Evolutionary conservation across 441 rosid genomes (phyloP), one percentile per base, ranked within the genome.

Genomic region (Kokia cookei): DNA sequence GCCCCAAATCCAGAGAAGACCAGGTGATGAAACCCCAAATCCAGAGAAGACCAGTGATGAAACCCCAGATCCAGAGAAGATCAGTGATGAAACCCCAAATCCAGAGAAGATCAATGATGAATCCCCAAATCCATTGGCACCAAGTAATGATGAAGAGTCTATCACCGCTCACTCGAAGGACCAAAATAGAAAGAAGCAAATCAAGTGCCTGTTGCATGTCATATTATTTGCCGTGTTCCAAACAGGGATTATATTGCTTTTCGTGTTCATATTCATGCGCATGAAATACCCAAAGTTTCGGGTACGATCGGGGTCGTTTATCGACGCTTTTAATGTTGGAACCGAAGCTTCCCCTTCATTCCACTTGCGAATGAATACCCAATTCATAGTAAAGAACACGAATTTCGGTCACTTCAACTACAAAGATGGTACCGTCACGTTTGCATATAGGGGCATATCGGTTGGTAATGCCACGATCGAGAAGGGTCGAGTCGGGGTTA

Each of bases 331-430:
- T 29, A 0, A 42, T 1, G 22, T 71, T 2, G 74, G 65, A 55
- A 71, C 64, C 19, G 37, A 57, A 32, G 53, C 51, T 24, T 51
- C 29, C 19, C 76, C 79, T 24, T 73, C 62, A 27, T 76, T 72
- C 63, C 32, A 76, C 9, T 5, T 76, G 32, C 61, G 67, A 11
- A 53, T 80, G 64, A 48, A 69, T 14, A 50, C 73, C 13, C 58
- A 73, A 29, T 62, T 80, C 48, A 65, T 43, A 4, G 75, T 80
- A 1, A 80, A 80, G 50, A 80, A 80, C 75, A 69, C 75, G 2
- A 76, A 80, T 24, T 76, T 76, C 13, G 82, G 82, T 27, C 73
- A 73, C 51, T 80, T 73, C 27, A 76, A 76, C 72, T 76, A 73
- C 42, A 69, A 63, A 40, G 65, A 0, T 12, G 63, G 75, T 29